Evolutionary conservation across 1,284 basidiomycete species (phyloP).

Genomic region (Ceratobasidium sp.): DNA sequence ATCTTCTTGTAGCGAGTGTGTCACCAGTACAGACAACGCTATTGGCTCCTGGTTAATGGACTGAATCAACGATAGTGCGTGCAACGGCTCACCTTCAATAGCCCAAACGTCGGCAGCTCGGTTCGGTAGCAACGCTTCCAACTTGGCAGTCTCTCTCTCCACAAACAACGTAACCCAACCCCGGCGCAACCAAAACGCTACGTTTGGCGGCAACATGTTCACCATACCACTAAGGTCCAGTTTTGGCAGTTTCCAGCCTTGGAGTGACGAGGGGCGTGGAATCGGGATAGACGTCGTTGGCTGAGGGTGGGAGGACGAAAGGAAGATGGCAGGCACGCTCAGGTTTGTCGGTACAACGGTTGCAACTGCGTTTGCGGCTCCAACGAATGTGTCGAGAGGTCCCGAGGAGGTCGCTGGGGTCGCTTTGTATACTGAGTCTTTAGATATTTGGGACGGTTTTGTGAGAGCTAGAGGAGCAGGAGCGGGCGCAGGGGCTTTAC

Average conservation of each 20-base stretch:
- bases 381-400: slow-evolving; percentile 36
- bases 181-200: slow-evolving; percentile 6
- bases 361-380: slow-evolving; percentile 37
- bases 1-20: slow-evolving; percentile 82
- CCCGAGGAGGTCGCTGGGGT: slow-evolving; percentile 3
- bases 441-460: slow-evolving; percentile 7
- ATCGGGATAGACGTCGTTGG: slow-evolving; percentile 10
- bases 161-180: slow-evolving; percentile 24
- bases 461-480: background rate
- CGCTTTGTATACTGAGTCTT: slow-evolving; percentile 24
- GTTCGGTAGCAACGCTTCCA: slow-evolving; percentile 27
- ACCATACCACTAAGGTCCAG: slow-evolving; percentile 18
- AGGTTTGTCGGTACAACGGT: slow-evolving; percentile 38
- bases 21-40: slow-evolving; percentile 79
- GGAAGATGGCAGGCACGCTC: slow-evolving; percentile 45
- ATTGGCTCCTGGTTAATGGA: slow-evolving; percentile 8
- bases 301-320: slow-evolving; percentile 36
- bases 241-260: slow-evolving; percentile 25
- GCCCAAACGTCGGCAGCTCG: slow-evolving; percentile 47
- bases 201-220: slow-evolving; percentile 30
- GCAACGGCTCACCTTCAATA: slow-evolving; percentile 43
- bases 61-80: no score
- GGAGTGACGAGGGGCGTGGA: background rate
- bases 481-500: slow-evolving; percentile 10
- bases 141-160: slow-evolving; percentile 24